phyloP scores from a whole-genome alignment of 495 filamentous ascomycete species.

The Chaetomium fimeti region DNA sequence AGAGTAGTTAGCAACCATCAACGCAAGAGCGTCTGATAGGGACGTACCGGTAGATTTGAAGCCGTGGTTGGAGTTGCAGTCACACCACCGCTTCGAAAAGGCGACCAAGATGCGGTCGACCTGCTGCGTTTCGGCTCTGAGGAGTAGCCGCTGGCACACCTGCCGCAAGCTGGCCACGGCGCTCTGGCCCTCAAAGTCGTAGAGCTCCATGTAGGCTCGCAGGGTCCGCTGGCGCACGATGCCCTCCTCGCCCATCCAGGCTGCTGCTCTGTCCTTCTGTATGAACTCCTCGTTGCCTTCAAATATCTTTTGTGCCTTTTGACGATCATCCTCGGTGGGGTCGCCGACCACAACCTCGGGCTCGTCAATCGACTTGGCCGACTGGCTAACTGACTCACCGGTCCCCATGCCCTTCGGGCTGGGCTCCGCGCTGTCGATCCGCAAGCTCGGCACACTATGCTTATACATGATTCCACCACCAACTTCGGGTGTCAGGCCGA shows the following conservation, averaged over 20 bases:
- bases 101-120: slow-evolving; percentile 90
- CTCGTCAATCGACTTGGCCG: slow-evolving; percentile 48
- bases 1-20: background rate
- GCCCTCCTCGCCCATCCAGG: slow-evolving; percentile 83
- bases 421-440: slow-evolving; percentile 36
- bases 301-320: slow-evolving; percentile 77
- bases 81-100: slow-evolving; percentile 86
- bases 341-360: slow-evolving; percentile 47
- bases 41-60: slow-evolving; percentile 82
- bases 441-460: slow-evolving; percentile 44
- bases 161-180: slow-evolving; percentile 75
- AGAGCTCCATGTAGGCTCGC: slow-evolving; percentile 87
- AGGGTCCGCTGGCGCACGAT: slow-evolving; percentile 63
- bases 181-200: slow-evolving; percentile 79
- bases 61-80: slow-evolving; percentile 90
- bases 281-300: slow-evolving; percentile 82
- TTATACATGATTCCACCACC: slow-evolving; percentile 46
- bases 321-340: slow-evolving; percentile 64
- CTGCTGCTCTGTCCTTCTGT: slow-evolving; percentile 71
- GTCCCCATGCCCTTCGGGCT: slow-evolving; percentile 27
- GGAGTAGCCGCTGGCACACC: slow-evolving; percentile 76
- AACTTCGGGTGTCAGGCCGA: slow-evolving; percentile 46
- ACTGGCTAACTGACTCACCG: slow-evolving; percentile 26
- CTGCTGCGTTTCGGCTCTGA: slow-evolving; percentile 94
- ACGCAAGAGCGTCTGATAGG: background rate